Percentiles rank a stretch among this genome's conserved stretches.
Conservation (phyloP, 2,329 filamentous ascomycete species). For the Ophiostoma montium region DNA sequence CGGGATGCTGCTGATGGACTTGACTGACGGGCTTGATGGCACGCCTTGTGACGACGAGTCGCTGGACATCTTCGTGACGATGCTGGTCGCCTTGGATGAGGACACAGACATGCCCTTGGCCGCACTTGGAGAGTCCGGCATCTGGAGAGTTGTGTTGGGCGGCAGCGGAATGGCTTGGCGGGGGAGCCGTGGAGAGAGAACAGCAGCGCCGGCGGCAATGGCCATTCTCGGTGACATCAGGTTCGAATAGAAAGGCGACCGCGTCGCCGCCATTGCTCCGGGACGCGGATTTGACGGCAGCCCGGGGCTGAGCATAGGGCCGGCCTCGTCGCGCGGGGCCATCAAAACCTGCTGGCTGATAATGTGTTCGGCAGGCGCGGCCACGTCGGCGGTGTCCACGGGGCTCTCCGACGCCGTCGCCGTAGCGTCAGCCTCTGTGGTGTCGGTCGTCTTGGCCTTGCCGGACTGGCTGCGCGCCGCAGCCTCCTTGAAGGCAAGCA, state of each 20-base stretch:
- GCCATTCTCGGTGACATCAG: constrained; percentile 52
- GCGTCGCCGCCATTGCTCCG: constrained; percentile 31
- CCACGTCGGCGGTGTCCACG: constrained; percentile 34
- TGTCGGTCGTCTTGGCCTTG: constrained; percentile 46
- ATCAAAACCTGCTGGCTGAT: constrained; percentile 4
- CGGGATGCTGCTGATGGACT: constrained; percentile 19
- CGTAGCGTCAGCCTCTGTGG: constrained; percentile 18
- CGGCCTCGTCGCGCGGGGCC: constrained; percentile 15
- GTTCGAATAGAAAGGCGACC: constrained; percentile 44
- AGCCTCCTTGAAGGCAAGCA: constrained; percentile 50
- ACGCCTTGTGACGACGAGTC: constrained; percentile 13
- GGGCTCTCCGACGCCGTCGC: too few species aligned
- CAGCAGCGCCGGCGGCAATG: constrained; percentile 11
- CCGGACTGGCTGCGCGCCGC: constrained; percentile 60
- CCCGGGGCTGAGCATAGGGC: constrained; percentile 42
- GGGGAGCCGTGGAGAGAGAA: constrained; percentile 57
- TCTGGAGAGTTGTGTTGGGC: constrained; percentile 51
- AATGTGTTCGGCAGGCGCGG: constrained; percentile 27
- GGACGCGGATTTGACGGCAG: constrained; percentile 48
- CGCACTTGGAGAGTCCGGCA: constrained; percentile 22
- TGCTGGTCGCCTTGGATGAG: constrained; percentile 28
- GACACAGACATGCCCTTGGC: constrained; percentile 21
- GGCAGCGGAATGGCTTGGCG: constrained; percentile 61
- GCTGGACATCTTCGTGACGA: constrained; percentile 22
- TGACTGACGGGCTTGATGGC: constrained; percentile 12